These are phyloP conservation scores for Alternaria ventricosa DNA, from an alignment of 2,329 filamentous ascomycete genomes.

Conservation along the genomic window DNA sequence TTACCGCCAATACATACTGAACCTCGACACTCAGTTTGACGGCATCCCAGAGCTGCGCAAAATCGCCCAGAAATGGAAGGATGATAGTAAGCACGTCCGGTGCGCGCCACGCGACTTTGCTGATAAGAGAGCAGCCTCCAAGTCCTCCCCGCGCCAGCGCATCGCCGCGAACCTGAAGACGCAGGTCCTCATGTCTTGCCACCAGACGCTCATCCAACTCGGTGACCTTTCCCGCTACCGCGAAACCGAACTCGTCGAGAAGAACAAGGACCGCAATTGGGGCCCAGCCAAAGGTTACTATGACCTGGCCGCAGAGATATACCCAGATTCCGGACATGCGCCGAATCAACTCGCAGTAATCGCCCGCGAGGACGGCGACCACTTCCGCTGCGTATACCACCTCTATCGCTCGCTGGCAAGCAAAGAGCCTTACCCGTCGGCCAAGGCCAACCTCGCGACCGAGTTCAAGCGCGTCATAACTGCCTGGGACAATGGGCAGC, in stretches of 20 bases:
- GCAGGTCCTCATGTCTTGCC: conserved; percentile 75
- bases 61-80: conserved; percentile 56
- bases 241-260: conserved; percentile 70
- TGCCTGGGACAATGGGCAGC: conserved; percentile 63
- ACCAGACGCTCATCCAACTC: conserved; percentile 82
- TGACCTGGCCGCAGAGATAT: conserved; percentile 76
- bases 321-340: conserved; percentile 78
- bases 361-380: conserved; percentile 76
- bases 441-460: conserved; percentile 75
- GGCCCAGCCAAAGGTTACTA: conserved; percentile 85
- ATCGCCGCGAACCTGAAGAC: conserved; percentile 60
- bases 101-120: conserved; percentile 20
- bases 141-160: conserved; percentile 33
- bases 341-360: conserved; percentile 93
- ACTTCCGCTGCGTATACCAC: conserved; percentile 86
- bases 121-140: conserved; percentile 49
- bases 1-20: conserved; percentile 84
- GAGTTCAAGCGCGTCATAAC: conserved; percentile 74
- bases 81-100: conserved; percentile 35
- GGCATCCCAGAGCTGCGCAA: conserved; percentile 65
- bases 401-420: conserved; percentile 84
- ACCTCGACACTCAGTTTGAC: conserved; percentile 67
- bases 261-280: conserved; percentile 75
- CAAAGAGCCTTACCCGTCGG: conserved; percentile 75
- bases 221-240: conserved; percentile 92